phyloP scores from a whole-genome alignment of 306 rosid genomes.

The Parietaria judaica region DNA sequence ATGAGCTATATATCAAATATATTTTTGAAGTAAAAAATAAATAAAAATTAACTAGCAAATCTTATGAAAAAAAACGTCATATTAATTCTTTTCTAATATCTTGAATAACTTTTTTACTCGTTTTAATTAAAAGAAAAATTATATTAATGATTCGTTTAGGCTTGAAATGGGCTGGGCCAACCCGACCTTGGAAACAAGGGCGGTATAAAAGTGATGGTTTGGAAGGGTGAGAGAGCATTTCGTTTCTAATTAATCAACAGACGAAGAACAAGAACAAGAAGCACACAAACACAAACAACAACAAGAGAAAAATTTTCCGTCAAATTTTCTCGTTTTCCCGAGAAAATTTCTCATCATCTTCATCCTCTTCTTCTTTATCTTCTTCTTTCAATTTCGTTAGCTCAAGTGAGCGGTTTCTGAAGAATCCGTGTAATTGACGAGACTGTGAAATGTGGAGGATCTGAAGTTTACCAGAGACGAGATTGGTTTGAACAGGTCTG shows the following conservation, averaged over 20 bases:
- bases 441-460: conserved; percentile 41
- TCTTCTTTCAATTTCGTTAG: background rate
- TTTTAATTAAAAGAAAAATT: no score
- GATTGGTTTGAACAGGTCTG: conserved; percentile 23
- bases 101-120: no score
- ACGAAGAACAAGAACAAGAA: conserved; percentile 13
- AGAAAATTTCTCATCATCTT: background rate
- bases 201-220: conserved; percentile 36
- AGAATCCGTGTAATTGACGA: conserved; percentile 17
- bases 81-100: no score
- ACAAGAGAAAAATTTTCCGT: conserved; percentile 12
- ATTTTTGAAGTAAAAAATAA: no score
- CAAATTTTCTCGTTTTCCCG: conserved; percentile 14
- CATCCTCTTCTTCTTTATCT: background rate
- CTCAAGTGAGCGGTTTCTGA: conserved; percentile 15
- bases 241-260: conserved; percentile 29
- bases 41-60: no score
- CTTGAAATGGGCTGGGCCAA: no score
- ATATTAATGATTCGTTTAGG: no score
- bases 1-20: no score
- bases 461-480: conserved; percentile 27
- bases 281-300: conserved; percentile 11
- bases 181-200: conserved; percentile 11
- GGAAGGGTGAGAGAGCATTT: conserved; percentile 40
- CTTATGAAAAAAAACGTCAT: no score